These are phyloP conservation scores for Neoascochyta sp. DNA, from an alignment of 2,329 filamentous ascomycete species.

Conservation along the genomic window DNA sequence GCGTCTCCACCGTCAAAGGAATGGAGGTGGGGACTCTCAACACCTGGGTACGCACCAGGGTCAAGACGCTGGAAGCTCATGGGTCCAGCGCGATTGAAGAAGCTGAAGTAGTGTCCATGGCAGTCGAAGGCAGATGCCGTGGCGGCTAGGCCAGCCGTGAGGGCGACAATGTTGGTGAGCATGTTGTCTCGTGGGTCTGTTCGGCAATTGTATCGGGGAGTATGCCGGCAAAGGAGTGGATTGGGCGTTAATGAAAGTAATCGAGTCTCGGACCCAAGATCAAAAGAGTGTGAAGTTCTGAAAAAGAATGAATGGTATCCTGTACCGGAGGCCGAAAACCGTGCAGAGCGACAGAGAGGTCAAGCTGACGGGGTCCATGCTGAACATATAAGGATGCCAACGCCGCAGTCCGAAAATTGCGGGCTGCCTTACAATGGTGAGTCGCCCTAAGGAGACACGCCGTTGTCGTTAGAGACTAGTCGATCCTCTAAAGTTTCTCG, in stretches of 20 bases:
- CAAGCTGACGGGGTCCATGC: slow-evolving; percentile 9
- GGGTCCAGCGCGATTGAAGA: slow-evolving; percentile 36
- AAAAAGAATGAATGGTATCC: slow-evolving; percentile 32
- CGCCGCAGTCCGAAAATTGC: slow-evolving; percentile 12
- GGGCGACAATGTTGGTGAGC: slow-evolving; percentile 23
- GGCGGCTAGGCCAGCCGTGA: slow-evolving; percentile 30
- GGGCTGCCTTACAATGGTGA: slow-evolving; percentile 14
- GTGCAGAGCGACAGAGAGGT: slow-evolving; percentile 12
- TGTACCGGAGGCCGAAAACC: slow-evolving; percentile 26
- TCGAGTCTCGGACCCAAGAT: slow-evolving; percentile 35
- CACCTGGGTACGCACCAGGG: slow-evolving; percentile 34
- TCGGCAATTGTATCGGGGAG: slow-evolving; percentile 7
- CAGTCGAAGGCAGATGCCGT: slow-evolving; percentile 35
- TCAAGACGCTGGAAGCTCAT: slow-evolving; percentile 38
- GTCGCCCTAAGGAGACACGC: slow-evolving; percentile 9
- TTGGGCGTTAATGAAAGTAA: slow-evolving; percentile 23
- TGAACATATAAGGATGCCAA: slow-evolving; percentile 19
- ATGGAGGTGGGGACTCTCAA: slow-evolving; percentile 35
- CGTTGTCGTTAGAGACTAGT: slow-evolving; percentile 12
- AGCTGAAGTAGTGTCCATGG: slow-evolving; percentile 39
- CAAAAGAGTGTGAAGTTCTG: slow-evolving; percentile 24
- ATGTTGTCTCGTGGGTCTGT: no score
- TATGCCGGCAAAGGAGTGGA: slow-evolving; percentile 19
- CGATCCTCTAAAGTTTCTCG: slow-evolving; percentile 10
- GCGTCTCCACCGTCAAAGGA: slow-evolving; percentile 39